Evolutionary conservation across 805 yeast species (phyloP), one percentile per base, ranked within the genome.

Genomic region (Scheffersomyces lignosus): DNA sequence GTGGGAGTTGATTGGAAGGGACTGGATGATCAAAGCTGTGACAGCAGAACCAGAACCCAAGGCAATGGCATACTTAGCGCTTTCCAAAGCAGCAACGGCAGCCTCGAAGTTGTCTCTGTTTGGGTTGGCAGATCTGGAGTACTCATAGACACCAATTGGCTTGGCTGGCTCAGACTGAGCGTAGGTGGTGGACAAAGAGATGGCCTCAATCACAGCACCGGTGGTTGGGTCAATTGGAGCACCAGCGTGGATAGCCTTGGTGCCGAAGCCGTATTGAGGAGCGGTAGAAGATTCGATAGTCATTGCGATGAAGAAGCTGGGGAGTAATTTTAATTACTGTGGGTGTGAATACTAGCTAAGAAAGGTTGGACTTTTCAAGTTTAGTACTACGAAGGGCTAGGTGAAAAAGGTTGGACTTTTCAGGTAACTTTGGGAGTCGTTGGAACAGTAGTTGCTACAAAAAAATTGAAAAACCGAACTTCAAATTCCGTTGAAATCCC

Each of bases 171-270:
- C 78, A 35, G 75, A 62, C 64, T 87, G 96, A 35, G 87, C 90
- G 68, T 82, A 87, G 27, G 96, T 87, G 44, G 95, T 87, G 33
- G 90, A 81, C 45, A 87, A 71, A 27, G 93, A 83, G 49, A 87
- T 82, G 42, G 96, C 83, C 43, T 84, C 84, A 47, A 87, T 87
- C 43, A 87, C 96, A 18, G 95, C 93, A 43, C 96, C 96, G 40
- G 93, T 87, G 45, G 62, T 58, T 30, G 81, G 77, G 53, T 83
- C 88, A 45, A 79, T 80, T 28, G 71, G 73, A 13, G 89, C 75
- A 47, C 96, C 96, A 20, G 85, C 84, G 64, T 87, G 96, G 51
- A 87, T 83, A 38, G 96, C 95, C 54, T 73, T 74, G 36, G 96
- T 87, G 41, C 84, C 90, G 56, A 87, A 87, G 12, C 73, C 73